Evolutionary conservation across 2,329 filamentous ascomycete species (phyloP).

Genomic region (Bipolaris sorokiniana): DNA sequence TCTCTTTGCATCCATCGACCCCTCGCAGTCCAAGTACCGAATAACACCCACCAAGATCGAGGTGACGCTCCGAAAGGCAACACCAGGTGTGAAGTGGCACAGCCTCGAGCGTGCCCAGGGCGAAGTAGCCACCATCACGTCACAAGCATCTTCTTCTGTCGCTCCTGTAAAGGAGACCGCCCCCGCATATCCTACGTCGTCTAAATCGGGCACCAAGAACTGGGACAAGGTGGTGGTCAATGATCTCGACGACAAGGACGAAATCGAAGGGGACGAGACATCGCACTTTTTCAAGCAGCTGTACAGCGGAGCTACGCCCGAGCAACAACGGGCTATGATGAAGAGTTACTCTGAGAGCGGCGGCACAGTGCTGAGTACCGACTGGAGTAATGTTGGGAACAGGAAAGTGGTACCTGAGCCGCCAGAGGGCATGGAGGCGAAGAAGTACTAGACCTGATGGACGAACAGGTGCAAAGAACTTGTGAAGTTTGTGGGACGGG

Average conservation of each 20-base stretch:
- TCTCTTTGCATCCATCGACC: slow-evolving; percentile 70
- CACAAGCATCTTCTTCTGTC: slow-evolving; percentile 24
- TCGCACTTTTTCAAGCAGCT: slow-evolving; percentile 90
- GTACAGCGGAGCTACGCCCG: slow-evolving; percentile 76
- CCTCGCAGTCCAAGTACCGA: slow-evolving; percentile 63
- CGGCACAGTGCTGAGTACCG: slow-evolving; percentile 88
- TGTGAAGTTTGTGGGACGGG: neutral
- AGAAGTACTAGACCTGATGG: slow-evolving; percentile 60
- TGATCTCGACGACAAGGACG: slow-evolving; percentile 60
- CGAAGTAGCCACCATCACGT: slow-evolving; percentile 18
- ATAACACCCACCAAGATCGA: slow-evolving; percentile 83
- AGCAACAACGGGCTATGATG: slow-evolving; percentile 92
- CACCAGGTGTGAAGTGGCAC: slow-evolving; percentile 71
- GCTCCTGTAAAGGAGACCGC: slow-evolving; percentile 31
- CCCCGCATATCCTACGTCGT: slow-evolving; percentile 84
- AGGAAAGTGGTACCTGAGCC: slow-evolving; percentile 74
- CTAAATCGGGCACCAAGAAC: slow-evolving; percentile 80
- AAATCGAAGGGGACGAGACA: slow-evolving; percentile 65
- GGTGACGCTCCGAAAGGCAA: slow-evolving; percentile 72
- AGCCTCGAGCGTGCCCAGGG: slow-evolving; percentile 56
- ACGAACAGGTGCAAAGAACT: too few species aligned
- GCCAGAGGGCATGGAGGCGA: slow-evolving; percentile 78
- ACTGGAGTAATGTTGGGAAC: slow-evolving; percentile 81
- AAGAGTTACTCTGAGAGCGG: slow-evolving; percentile 96
- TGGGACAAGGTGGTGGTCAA: slow-evolving; percentile 80